phyloP scores from a whole-genome alignment of 2,329 filamentous ascomycete genomes.

The Leptoxyphium fumago region DNA sequence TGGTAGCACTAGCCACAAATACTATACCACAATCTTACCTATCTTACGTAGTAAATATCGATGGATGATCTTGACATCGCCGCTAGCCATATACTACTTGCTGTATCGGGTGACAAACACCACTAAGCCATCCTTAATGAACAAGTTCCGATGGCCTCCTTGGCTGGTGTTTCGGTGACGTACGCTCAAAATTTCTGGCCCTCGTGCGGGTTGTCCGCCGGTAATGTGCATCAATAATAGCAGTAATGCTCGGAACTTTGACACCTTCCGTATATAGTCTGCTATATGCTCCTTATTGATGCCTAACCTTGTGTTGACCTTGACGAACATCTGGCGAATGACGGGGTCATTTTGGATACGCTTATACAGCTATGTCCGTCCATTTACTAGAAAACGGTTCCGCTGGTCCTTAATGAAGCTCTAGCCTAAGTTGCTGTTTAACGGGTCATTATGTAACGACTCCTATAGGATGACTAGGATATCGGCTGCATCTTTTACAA shows the following conservation, averaged over 20 bases:
- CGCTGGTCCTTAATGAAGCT: not conserved
- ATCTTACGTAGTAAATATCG: constrained; percentile 1
- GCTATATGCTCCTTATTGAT: not conserved
- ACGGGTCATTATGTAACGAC: not conserved
- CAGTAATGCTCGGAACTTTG: not conserved
- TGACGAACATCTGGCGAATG: not conserved
- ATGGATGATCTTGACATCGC: constrained; percentile 3
- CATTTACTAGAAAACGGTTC: not conserved
- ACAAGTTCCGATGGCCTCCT: not conserved
- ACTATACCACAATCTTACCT: not conserved
- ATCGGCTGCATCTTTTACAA: not conserved
- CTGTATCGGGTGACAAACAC: constrained; percentile 2
- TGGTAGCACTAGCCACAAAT: not conserved
- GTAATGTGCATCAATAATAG: constrained; percentile 1
- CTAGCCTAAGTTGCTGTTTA: not conserved
- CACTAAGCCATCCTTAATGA: constrained; percentile 3
- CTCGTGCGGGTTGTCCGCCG: constrained; percentile 1
- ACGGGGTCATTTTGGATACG: not conserved
- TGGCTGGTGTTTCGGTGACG: constrained; percentile 1
- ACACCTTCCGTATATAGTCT: not conserved
- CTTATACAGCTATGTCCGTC: not conserved
- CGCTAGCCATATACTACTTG: constrained; percentile 1
- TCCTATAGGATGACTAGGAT: not conserved
- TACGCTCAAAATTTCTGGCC: constrained; percentile 1
- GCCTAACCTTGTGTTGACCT: not conserved